phyloP scores from a whole-genome alignment of 192 early-diverging fungal species.

The Podila clonocystis region DNA sequence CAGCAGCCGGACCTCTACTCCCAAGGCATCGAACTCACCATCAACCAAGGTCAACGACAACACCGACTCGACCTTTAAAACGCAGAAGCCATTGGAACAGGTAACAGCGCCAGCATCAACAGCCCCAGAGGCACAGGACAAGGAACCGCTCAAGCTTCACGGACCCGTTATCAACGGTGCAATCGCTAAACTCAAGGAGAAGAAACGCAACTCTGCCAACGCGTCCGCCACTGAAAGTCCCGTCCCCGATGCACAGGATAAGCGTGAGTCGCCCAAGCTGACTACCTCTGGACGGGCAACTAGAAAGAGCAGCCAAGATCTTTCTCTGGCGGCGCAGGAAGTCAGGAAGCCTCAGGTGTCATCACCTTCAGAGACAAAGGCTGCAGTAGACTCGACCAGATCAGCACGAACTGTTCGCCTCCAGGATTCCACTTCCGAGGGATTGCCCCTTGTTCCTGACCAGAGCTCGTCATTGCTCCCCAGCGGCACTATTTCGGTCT shows the following conservation, averaged over 20 bases:
- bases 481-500: slow-evolving; percentile 16
- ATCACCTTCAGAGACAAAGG: background rate
- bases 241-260: slow-evolving; percentile 29
- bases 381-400: background rate
- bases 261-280: slow-evolving; percentile 29
- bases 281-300: slow-evolving; percentile 19
- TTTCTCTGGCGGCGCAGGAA: background rate
- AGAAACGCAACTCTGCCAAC: slow-evolving; percentile 30
- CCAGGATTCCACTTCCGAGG: slow-evolving; percentile 5
- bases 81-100: slow-evolving; percentile 4
- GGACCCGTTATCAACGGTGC: slow-evolving; percentile 54
- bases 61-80: slow-evolving; percentile 12
- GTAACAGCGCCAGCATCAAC: background rate
- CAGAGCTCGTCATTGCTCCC: too few species aligned
- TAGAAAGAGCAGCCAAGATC: slow-evolving; percentile 32
- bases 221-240: slow-evolving; percentile 12
- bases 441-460: too few species aligned
- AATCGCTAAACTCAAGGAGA: slow-evolving; percentile 57
- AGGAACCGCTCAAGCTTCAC: slow-evolving; percentile 48
- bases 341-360: background rate
- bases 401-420: background rate
- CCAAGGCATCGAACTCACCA: slow-evolving; percentile 20
- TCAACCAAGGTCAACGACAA: slow-evolving; percentile 20
- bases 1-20: slow-evolving; percentile 7
- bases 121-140: slow-evolving; percentile 22